Evolutionary conservation across 1,284 basidiomycete species (phyloP).

Genomic region (Termitomyces sp.): DNA sequence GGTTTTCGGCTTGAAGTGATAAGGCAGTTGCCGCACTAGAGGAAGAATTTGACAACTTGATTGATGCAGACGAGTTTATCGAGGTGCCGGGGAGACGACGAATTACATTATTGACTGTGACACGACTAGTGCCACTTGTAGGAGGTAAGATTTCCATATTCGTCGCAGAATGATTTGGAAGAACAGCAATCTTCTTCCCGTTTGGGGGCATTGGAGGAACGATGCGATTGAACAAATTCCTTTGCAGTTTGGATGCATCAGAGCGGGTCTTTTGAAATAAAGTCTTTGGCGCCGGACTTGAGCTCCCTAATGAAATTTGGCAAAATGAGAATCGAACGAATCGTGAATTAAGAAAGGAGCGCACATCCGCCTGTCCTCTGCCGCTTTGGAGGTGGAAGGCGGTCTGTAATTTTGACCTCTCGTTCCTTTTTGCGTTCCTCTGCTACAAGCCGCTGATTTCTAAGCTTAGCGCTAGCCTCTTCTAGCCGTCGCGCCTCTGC

Average conservation of each 20-base stretch:
- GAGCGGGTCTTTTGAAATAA: slow-evolving; percentile 71
- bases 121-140: slow-evolving; percentile 29
- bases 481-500: slow-evolving; percentile 58
- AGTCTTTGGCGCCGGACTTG: slow-evolving; percentile 49
- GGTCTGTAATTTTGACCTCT: slow-evolving; percentile 67
- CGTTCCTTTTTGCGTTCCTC: slow-evolving; percentile 68
- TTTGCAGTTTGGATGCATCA: slow-evolving; percentile 63
- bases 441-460: slow-evolving; percentile 58
- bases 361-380: slow-evolving; percentile 43
- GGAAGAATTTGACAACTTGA: slow-evolving; percentile 13
- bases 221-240: slow-evolving; percentile 50
- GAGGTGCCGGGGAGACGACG: slow-evolving; percentile 26
- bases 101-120: slow-evolving; percentile 39
- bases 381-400: slow-evolving; percentile 57
- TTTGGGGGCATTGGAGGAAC: slow-evolving; percentile 44
- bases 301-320: slow-evolving; percentile 37
- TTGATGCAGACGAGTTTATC: slow-evolving; percentile 11
- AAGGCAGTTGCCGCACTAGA: slow-evolving; percentile 3
- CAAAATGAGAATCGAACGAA: slow-evolving; percentile 6
- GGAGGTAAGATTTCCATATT: slow-evolving; percentile 30
- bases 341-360: slow-evolving; percentile 17
- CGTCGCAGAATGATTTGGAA: slow-evolving; percentile 32
- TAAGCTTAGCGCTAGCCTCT: slow-evolving; percentile 51
- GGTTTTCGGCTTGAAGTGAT: slow-evolving; percentile 7
- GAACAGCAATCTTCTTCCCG: slow-evolving; percentile 38